Base-by-base conservation (phyloP, 2,329 filamentous ascomycete species). In the Penicillium sp. region DNA sequence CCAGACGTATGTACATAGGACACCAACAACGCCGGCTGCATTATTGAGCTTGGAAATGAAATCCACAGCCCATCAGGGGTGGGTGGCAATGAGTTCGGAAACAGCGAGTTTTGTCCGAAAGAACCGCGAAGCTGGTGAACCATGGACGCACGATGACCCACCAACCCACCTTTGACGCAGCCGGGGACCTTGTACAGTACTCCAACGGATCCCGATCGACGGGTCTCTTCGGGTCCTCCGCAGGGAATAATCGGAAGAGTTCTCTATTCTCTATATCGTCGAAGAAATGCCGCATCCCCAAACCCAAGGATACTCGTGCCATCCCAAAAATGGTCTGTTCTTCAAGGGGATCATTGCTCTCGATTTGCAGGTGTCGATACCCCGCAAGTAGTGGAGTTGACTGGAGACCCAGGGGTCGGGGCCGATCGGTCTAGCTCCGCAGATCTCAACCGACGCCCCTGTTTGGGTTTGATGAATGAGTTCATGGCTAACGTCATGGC, bases 31-130 rank as follows among this genome's bases (percentile, higher is more conserved):
- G n/a, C 2, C 7, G 5, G 20, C 13, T 39, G 18, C 1, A 20
- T 38, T 38, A 38, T 13, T 38, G 35, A 38, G 11, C 10, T 30
- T 4, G 11, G 28, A 30, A 28, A 43, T 43, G 9, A 18, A 28
- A 30, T 22, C 24, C 20, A 4, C 20, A 22, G 20, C 4, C 11
- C 10, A 30, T 30, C 1, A 30, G 13, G 10, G 9, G 18, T 18
- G 10, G 9, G 18, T 18, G 10, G 41, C 4, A 13, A 10, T 2
- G 14, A 10, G 18, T 20, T 30, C 10, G 2, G 42, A 44, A 25
- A 4, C 18, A 28, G 35, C 62, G 61, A 64, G 56, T 54, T 60
- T 64, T 48, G 7, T 1, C 62, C 62, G 62, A 64, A 57, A 52
- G 50, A 62, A 63, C 9, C 38, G 53, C 62, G 61, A 53, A 14